phyloP scores from a whole-genome alignment of 106 monocot species.

The Amphibolis antarctica region DNA sequence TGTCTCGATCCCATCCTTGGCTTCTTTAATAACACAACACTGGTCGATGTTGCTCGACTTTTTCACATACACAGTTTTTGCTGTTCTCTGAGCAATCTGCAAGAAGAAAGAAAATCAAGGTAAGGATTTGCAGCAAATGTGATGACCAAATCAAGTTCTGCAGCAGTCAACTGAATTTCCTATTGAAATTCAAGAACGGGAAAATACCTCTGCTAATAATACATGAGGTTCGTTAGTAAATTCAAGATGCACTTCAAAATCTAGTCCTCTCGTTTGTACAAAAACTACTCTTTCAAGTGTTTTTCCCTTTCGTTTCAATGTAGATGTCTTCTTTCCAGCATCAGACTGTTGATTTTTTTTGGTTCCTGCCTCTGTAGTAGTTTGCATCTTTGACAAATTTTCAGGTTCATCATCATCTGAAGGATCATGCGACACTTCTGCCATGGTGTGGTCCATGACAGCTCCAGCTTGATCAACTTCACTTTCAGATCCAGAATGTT shows the following conservation, averaged over 20 bases:
- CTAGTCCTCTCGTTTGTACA: conserved; percentile 22
- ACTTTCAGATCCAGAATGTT: conserved; percentile 39
- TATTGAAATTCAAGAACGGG: not conserved
- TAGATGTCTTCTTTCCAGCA: conserved; percentile 1
- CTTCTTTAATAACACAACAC: conserved; percentile 30
- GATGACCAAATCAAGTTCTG: too few species aligned
- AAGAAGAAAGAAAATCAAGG: not conserved
- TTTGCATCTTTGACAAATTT: conserved; percentile 14
- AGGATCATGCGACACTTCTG: too few species aligned
- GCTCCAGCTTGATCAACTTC: conserved; percentile 32
- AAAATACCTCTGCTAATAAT: conserved; percentile 69
- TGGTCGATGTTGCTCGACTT: conserved; percentile 41
- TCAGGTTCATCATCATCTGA: conserved; percentile 9
- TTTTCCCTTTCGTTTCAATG: conserved; percentile 11
- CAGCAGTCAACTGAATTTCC: not conserved
- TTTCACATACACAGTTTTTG: conserved; percentile 51
- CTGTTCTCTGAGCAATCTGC: conserved; percentile 79
- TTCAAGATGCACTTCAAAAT: conserved; percentile 50
- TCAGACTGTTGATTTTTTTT: conserved; percentile 8
- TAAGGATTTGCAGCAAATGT: not conserved
- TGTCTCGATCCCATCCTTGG: conserved; percentile 1
- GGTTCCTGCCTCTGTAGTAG: not conserved
- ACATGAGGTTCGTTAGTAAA: conserved; percentile 45
- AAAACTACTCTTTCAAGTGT: conserved; percentile 22
- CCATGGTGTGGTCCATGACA: not conserved